phyloP scores from a whole-genome alignment of 148 eudicot genomes.

The Rhododendron ovatum region DNA sequence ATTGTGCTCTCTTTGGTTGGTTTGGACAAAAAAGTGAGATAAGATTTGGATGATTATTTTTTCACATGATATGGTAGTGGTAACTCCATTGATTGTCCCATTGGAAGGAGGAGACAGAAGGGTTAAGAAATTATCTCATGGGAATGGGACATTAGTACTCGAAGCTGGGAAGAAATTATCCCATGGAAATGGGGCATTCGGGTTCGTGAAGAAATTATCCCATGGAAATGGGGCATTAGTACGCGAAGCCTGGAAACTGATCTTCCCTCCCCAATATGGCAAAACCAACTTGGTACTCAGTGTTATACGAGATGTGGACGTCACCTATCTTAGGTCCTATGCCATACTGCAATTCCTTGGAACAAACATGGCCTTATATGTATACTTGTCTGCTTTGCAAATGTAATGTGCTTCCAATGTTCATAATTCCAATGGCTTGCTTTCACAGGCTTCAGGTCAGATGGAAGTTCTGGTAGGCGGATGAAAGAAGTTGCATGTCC shows the following conservation, averaged over 20 bases:
- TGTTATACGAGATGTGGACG: background rate
- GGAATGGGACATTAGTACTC: background rate
- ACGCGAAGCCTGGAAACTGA: background rate
- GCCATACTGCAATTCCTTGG: background rate
- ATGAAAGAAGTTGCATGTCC: conserved; percentile 99
- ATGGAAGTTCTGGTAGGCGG: conserved; percentile 48
- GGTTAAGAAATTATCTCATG: background rate
- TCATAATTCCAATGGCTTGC: background rate
- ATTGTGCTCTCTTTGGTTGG: background rate
- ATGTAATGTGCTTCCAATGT: background rate
- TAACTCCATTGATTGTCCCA: background rate
- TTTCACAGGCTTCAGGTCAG: conserved; percentile 50
- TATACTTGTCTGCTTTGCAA: background rate
- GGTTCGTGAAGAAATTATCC: background rate
- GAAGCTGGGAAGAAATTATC: background rate
- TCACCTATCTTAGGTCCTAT: background rate
- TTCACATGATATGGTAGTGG: background rate
- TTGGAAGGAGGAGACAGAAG: background rate
- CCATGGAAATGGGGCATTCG: background rate
- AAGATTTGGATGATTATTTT: background rate
- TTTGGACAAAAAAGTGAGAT: background rate
- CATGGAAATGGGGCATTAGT: background rate
- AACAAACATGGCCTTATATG: background rate
- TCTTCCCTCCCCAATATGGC: background rate
- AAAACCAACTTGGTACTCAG: background rate